Base-by-base conservation (phyloP, 176 grass and related monocot genomes). In the Oryza meridionalis region DNA sequence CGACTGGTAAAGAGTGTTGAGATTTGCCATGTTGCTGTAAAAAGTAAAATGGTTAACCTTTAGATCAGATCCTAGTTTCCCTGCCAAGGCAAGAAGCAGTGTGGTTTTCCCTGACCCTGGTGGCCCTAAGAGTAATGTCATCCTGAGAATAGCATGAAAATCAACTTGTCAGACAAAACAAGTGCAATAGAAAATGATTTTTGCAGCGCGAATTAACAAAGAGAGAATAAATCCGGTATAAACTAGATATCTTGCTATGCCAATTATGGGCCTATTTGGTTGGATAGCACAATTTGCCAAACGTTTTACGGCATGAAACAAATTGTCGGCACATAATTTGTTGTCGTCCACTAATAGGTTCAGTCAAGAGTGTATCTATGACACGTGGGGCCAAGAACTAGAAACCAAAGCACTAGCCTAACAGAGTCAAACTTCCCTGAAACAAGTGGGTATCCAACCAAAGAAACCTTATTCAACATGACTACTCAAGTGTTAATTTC, bases 101-200 rank as follows among this genome's bases (percentile, higher is more conserved):
- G 87, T 86, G 31, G 90, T 92, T 49, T 92, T 92, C 66, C 90
- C 90, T 61, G 90, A 92, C 1, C 90, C 86, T 1, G 87, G 90
- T 24, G 90, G 90, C 24, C 90, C 90, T 69, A 92, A 80, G 58
- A 92, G 75, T 77, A 92, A 77, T 49, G 90, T 89, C 90, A 92
- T 92, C 90, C 90, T 92, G 69, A 29, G 84, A 84, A 67, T 43
- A 2, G 19, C 53, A 80, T 38, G 24, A 24, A 71, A 29, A 68
- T 45, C 31, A 72, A 61, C 15, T 73, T 19, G 6, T 43, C 6
- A 83, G 32, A 69, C 10, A 67, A 22, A 73, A 24, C 37, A 81
- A 69, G 61, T 26, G 17, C 24, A 82, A 68, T 6, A 4, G 21
- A 82, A 43, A 43, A 68, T 44, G 27, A 58, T 58, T 58, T 19